A percentile compares a stretch with the other conserved stretches of the same genome.
phyloP scores from a whole-genome alignment of 2,329 filamentous ascomycete genomes.

The Calonectria leucothoes region DNA sequence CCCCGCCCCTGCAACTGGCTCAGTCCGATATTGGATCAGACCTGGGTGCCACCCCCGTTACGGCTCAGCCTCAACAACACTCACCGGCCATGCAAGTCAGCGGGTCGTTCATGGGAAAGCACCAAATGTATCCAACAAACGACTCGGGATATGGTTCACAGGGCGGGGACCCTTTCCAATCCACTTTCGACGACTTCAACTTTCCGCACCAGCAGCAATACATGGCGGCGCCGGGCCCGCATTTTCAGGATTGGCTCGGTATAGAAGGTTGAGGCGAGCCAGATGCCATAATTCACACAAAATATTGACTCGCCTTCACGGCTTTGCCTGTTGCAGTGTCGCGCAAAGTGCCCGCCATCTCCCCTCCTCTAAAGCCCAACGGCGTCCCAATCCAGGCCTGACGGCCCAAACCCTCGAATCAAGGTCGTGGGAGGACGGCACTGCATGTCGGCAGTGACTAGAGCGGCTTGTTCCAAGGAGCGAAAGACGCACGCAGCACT shows the following conservation, averaged over 20 bases:
- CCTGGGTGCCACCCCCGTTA: not conserved
- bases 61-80: not conserved
- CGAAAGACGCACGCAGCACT: not conserved
- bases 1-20: not conserved
- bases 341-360: not conserved
- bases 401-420: not conserved
- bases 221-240: not conserved
- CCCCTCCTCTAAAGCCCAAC: not conserved
- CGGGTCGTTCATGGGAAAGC: not conserved
- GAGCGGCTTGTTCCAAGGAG: not conserved
- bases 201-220: not conserved
- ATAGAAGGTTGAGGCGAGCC: not conserved
- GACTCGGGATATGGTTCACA: slow-evolving; percentile 4
- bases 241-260: not conserved
- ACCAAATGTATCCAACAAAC: not conserved
- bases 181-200: not conserved
- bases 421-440: not conserved
- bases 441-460: not conserved
- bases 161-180: not conserved
- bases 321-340: not conserved
- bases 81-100: not conserved
- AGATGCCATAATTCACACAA: not conserved
- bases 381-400: not conserved
- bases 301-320: not conserved
- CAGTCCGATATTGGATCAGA: not conserved